Evolutionary conservation across 371 early-diverging fungal species (phyloP), one percentile per base, ranked within the genome.

Genomic region (Dichotomocladium elegans): DNA sequence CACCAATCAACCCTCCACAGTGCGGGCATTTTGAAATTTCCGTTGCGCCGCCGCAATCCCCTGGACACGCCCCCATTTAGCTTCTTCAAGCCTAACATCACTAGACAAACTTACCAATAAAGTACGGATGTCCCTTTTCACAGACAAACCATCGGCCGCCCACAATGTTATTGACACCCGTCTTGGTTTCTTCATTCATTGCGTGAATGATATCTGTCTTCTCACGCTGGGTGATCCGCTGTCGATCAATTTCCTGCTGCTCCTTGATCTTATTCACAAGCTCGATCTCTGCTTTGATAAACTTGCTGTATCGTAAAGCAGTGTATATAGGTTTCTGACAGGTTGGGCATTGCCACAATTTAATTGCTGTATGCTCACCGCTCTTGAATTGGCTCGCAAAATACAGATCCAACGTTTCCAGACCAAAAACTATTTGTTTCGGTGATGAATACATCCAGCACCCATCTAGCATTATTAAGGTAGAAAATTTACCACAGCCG

Each of bases 101-200:
- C n/a, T n/a, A n/a, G n/a, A n/a, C n/a, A n/a, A 2, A 33, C 59
- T 33, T 59, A 40, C 74, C 74, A 14, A 78, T 72, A 44, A 58
- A 74, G 25, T 78, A 78, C 28, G 79, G 79, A 40, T 79, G 79
- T 2, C 67, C 54, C 29, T 79, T 76, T 34, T 62, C 50, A 41
- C 79, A 79, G 0, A 70, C 74, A 63, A 76, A 79, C 79, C 79
- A 79, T 17, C 77, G 56, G 11, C 79, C 79, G 19, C 77, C 77
- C 0, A 79, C 74, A 41, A 73, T 63, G 28, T 63, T 70, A 42
- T 70, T 60, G 14, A 55, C 65, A 4, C 48, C 47, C 5, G 31
- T 41, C 24, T 51, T 44, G 1, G 61, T 64, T 51, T 79, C 79
- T 21, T 55, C 55, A 29, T 79, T 69, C 79, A 79, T 79, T 4